Evolutionary conservation across 2,329 filamentous ascomycete genomes (phyloP), one percentile per base, ranked within the genome.

Genomic region (Arachnomyces sp.): DNA sequence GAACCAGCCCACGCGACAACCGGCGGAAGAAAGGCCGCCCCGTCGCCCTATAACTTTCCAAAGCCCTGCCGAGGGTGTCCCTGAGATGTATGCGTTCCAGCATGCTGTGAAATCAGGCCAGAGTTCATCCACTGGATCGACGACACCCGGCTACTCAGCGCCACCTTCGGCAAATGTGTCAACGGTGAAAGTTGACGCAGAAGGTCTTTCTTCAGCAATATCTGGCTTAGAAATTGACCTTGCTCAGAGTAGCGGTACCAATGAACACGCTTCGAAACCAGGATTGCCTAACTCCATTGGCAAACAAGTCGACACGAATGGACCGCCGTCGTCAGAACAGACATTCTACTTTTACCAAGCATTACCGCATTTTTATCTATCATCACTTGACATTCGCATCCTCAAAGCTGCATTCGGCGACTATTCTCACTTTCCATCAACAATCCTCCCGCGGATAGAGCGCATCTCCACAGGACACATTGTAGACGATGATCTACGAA

Each of bases 321-420:
- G 64, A 31, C 51, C 59, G 35, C 65, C 67, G 37, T 66, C 68
- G 1, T 60, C 67, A 13, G 75, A 79, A 42, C 57, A 67, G 12
- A 63, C 72, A 4, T 94, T 90, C 51, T 87, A 82, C 62, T 95
- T 94, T 59, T 95, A 94, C 62, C 84, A 87, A 50, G 82, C 86
- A 0, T 74, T 89, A 1, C 81, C 85, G 15, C 89, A 95, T 52
- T 83, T 93, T 36, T 95, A 94, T 52, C 74, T 95, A 3, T 93
- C 87, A 0, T 82, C 89, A 0, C 72, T 95, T 28, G 89, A 95
- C 57, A 95, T 95, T 46, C 81, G 89, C 37, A 94, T 95, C 45
- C 70, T 95, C 25, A 94, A 93, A 64, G 79, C 86, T 2, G 86
- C 87, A 33, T 95, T 92, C 55, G 87, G 86, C 2, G 76, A 82